Base-by-base conservation (phyloP, 2,329 filamentous ascomycete genomes). In the Cytospora schulzeri region DNA sequence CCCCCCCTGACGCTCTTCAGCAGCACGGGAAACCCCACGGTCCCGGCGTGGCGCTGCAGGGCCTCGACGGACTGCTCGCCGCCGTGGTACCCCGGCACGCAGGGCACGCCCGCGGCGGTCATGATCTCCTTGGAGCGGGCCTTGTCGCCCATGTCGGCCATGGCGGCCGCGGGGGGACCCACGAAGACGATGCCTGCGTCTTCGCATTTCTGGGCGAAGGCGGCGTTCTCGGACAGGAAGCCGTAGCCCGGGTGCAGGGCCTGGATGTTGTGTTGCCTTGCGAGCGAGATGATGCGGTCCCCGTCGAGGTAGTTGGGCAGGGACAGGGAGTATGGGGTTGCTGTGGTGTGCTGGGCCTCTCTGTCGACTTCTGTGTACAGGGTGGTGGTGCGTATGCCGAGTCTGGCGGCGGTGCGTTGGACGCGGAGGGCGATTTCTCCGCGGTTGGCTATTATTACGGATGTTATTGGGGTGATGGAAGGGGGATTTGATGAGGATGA, bases 391-490 rank as follows among this genome's bases (percentile, higher is more conserved):
- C 89, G 88, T 73, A 99, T 96, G 64, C 95, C 94, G 74, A 97
- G 90, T 68, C 90, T 87, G 58, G 91, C 84, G 38, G 95, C 95
- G 26, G 95, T 99, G 69, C 89, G 87, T 69, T 93, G 91, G 70
- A 99, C 95, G 70, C 95, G 91, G 75, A 99, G 83, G 57, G 95
- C 95, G 71, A 99, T 99, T 78, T 99, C 95, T 71, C 95, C 95
- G 71, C 95, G 89, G 76, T 99, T 99, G 61, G 95, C 95, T 74
- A 99, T 98, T 28, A 99, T 84, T 51, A 98, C 91, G 11, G 93
- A 96, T 62, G 87, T 88, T 69, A 89, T 85, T 33, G 85, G 83
- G 17, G 80, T 82, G 54, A 78, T 71, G 38, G 70, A 53, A 58
- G 77, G 72, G 71, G 66, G n/a, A 74, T 62, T 14, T 73, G 69